Base-by-base conservation (phyloP, 345 rosid species). In the Sapria himalayana region DNA sequence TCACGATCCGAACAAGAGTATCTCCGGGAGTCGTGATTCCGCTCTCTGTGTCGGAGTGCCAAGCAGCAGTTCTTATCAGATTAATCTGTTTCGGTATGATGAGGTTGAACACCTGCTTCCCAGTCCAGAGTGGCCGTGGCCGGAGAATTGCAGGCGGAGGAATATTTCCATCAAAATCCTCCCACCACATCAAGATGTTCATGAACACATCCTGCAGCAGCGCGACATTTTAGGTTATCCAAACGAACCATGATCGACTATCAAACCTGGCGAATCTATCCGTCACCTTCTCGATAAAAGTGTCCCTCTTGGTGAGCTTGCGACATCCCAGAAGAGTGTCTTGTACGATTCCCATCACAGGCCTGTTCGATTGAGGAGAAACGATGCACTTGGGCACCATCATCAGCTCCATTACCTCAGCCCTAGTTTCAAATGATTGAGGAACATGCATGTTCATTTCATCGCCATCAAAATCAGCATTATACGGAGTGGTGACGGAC, bases 381-480 rank as follows among this genome's bases (percentile, higher is more conserved):
- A 86, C 98, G 37, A 86, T 82, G 59, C 98, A 82, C 55, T 82
- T 86, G 11, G 98, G 98, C 49, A 86, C 98, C 98, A 86, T 81
- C 98, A 86, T 86, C 47, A 86, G 71, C 67, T 86, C 98, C 55
- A 78, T 47, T 4, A 86, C 98, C 60, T 86, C 98, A 2, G 98
- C 98, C 67, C 94, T 69, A 37, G 98, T 78, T 73, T 82, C 94
- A 36, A 72, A 86, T 52, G 85, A 86, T 39, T 86, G 97, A 21
- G 97, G 97, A 19, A 81, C 94, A 39, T 81, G 97, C 97, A 86
- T 86, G 48, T 86, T 86, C 97, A 86, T 86, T 72, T 86, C 97
- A 72, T 86, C 97, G 45, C 97, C 97, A 57, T 86, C 97, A 71
- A 86, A 86, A 65, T 81, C 97, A 63, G 94, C 97, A 76, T 86